Base-by-base conservation (phyloP, 2,329 filamentous ascomycete species). In the Stachybotrys elegans region DNA sequence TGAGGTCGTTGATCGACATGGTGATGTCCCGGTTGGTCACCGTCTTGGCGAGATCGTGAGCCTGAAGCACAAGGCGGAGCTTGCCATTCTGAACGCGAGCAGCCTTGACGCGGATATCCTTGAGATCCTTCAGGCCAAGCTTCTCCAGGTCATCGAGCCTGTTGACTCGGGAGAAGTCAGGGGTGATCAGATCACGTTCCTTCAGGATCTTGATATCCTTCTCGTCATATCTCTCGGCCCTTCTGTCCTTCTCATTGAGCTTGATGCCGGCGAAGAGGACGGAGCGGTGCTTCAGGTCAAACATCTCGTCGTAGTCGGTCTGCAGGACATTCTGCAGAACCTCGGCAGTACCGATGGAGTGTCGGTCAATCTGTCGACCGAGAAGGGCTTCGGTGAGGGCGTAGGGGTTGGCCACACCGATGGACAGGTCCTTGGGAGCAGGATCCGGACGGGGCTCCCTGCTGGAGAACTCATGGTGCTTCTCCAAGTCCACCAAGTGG, bases 271-370 rank as follows among this genome's bases (percentile, higher is more conserved):
- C 65, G 42, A 61, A 71, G 14, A 72, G 60, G 19, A 70, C 59
- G 17, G 69, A 71, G 42, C 54, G 43, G 51, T 70, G 63, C 51
- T 65, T 68, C 61, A 71, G 56, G 54, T 72, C 69, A 41, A 72
- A 72, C 35, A 72, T 65, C 56, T 72, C 69, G 39, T 71, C 65
- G 43, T 72, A 72, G 53, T 72, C 68, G 16, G 68, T 71, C 57
- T 71, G 68, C 20, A 72, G 60, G 22, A 69, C 62, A 40, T 67
- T 66, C 38, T 65, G 60, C 22, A 73, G 50, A 44, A 73, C 60
- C 13, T 55, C 52, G 19, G 61, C 55, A 1, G 61, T 55, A 17
- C 54, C 55, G 17, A 61, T 53, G 22, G 64, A 66, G 37, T 53
- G 48, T n/a, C 60, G 57, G 51, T 72, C 63, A 17, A 72, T 57